These are phyloP conservation scores for Rhodamnia argentea DNA, from an alignment of 345 rosid species.

Conservation along the genomic window DNA sequence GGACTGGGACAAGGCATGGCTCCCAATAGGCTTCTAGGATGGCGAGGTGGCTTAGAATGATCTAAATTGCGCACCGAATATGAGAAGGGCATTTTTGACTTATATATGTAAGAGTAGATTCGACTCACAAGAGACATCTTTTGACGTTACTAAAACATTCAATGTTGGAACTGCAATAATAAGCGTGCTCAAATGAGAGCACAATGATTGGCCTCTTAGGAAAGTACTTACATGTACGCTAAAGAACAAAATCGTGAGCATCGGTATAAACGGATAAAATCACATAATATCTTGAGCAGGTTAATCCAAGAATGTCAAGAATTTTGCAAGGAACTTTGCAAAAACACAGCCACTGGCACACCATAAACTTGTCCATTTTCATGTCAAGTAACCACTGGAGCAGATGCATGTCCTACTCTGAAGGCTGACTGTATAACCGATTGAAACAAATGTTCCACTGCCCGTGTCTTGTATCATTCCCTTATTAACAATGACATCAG, in stretches of 20 bases:
- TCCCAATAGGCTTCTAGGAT: neutral
- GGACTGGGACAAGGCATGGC: neutral
- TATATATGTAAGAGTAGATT: neutral
- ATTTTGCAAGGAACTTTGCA: neutral
- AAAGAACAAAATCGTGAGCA: neutral
- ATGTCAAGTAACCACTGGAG: neutral
- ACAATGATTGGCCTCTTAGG: neutral
- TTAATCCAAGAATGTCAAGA: neutral
- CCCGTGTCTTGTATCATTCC: neutral
- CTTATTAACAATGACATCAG: neutral
- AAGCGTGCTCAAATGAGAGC: neutral
- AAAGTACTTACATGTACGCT: neutral
- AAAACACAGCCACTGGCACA: neutral
- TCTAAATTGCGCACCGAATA: neutral
- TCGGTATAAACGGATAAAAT: neutral
- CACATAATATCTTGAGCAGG: too few relatives aligned
- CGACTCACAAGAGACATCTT: neutral
- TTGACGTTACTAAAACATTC: neutral
- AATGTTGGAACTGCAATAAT: neutral
- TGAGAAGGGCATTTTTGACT: neutral
- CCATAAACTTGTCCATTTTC: neutral
- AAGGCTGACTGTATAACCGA: neutral
- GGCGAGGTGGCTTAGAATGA: neutral
- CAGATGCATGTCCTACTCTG: neutral
- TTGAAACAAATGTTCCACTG: neutral